phyloP scores from a whole-genome alignment of 495 filamentous ascomycete species.

The Cryomyces antarcticus region DNA sequence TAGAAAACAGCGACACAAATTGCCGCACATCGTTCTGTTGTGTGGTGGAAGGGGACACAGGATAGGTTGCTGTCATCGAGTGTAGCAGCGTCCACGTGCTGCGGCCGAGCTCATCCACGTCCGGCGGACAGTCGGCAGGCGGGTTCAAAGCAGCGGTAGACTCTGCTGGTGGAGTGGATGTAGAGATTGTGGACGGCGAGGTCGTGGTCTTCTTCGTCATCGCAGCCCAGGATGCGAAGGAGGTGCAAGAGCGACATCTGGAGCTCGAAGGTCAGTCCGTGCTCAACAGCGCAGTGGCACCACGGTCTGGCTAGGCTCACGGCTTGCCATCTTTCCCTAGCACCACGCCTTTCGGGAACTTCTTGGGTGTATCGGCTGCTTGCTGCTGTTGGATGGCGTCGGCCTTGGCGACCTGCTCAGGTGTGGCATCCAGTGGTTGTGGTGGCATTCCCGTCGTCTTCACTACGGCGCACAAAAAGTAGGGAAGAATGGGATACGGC shows the following conservation, averaged over 20 bases:
- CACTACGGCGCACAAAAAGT: slow-evolving; percentile 10
- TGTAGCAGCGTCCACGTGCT: slow-evolving; percentile 86
- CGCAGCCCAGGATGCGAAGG: slow-evolving; percentile 44
- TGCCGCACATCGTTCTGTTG: slow-evolving; percentile 53
- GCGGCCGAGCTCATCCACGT: slow-evolving; percentile 70
- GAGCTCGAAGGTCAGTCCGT: slow-evolving; percentile 6
- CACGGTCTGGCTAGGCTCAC: slow-evolving; percentile 29
- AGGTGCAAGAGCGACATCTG: slow-evolving; percentile 81
- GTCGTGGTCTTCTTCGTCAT: slow-evolving; percentile 35
- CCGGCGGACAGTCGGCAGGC: slow-evolving; percentile 34
- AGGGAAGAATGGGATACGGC: slow-evolving; percentile 10
- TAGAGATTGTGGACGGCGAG: slow-evolving; percentile 4
- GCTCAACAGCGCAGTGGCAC: neutral
- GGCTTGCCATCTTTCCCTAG: slow-evolving; percentile 90
- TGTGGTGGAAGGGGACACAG: slow-evolving; percentile 34
- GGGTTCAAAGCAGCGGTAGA: slow-evolving; percentile 8
- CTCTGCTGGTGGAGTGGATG: slow-evolving; percentile 6
- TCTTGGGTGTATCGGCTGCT: slow-evolving; percentile 13
- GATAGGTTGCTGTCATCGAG: slow-evolving; percentile 74
- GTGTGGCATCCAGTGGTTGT: slow-evolving; percentile 11
- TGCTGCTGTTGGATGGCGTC: slow-evolving; percentile 1
- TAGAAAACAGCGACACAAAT: slow-evolving; percentile 66
- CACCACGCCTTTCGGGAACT: slow-evolving; percentile 58
- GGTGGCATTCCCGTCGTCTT: slow-evolving; percentile 9
- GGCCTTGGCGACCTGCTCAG: slow-evolving; percentile 2